Percentiles rank a stretch among this genome's conserved stretches.
Evolutionary conservation across 768 basidiomycete species (phyloP).

Genomic region (Rickenella mellea): DNA sequence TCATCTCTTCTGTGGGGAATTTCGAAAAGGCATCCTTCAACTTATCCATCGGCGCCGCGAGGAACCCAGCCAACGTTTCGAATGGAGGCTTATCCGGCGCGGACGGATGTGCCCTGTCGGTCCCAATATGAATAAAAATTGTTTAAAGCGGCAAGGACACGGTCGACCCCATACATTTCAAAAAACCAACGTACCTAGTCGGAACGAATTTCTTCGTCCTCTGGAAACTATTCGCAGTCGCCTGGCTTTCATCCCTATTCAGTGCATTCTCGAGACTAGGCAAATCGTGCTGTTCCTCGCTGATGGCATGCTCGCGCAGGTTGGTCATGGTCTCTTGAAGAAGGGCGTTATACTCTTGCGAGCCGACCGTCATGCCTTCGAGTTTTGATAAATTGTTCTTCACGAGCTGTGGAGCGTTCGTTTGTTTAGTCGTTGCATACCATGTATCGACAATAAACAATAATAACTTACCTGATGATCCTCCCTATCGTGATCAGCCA

Average conservation of each 20-base stretch:
- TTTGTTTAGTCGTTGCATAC: too few relatives aligned
- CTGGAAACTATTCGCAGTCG: slow-evolving; percentile 39
- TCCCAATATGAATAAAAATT: not conserved
- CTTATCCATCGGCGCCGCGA: slow-evolving; percentile 49
- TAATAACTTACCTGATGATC: slow-evolving; percentile 41
- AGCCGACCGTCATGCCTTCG: slow-evolving; percentile 33
- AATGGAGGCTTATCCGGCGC: slow-evolving; percentile 51
- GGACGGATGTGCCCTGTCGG: slow-evolving; percentile 42
- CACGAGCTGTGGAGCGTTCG: slow-evolving; percentile 14
- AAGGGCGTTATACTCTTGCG: slow-evolving; percentile 29
- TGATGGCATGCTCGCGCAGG: slow-evolving; percentile 43
- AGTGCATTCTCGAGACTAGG: slow-evolving; percentile 42
- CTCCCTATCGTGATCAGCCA: slow-evolving; percentile 46
- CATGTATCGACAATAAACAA: too few relatives aligned
- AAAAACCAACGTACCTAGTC: slow-evolving; percentile 33
- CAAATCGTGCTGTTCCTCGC: slow-evolving; percentile 49
- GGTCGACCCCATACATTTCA: not conserved
- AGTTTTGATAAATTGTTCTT: slow-evolving; percentile 36
- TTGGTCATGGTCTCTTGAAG: slow-evolving; percentile 37
- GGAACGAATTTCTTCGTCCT: slow-evolving; percentile 56
- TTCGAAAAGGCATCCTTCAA: slow-evolving; percentile 44
- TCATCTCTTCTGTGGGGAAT: slow-evolving; percentile 49
- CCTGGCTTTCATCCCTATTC: slow-evolving; percentile 30
- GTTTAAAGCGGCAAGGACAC: too few relatives aligned
- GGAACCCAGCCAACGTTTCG: slow-evolving; percentile 47